Evolutionary conservation across 108 stramenopile genomes (phyloP), one percentile per base, ranked within the genome.

Genomic region (Fragilaria crotonensis): DNA sequence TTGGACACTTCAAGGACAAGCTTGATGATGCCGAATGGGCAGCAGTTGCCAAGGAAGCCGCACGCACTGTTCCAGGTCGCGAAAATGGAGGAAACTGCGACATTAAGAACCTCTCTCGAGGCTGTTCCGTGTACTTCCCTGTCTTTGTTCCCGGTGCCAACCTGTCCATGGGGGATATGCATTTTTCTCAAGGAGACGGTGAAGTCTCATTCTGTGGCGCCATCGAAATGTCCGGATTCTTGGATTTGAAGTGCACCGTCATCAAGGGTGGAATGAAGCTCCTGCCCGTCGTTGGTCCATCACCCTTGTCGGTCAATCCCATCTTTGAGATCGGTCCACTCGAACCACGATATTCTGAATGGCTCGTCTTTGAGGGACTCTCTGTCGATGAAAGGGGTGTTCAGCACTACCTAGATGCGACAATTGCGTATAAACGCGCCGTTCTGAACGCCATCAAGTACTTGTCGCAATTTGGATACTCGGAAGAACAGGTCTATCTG

Each of bases 161-260:
- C 46, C 65, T 85, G 25, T 67, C 64, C 52, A 85, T 85, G 78
- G 84, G 84, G 14, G 84, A 85, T 50, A 81, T 81, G 72, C 84
- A 85, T 66, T 71, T 81, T 50, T 57, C 59, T 0, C 84, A 85
- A 60, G 84, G 84, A 11, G 84, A 85, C 53, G 80, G 84, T 23
- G 84, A 85, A 51, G 78, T 85, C 2, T 64, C 70, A 2, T 80
- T 84, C 59, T 84, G 83, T 57, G 83, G 83, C 45, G 68, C 68
- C 20, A 76, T 76, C 46, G 66, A 72, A 57, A 76, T 76, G 75
- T 67, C 73, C 9, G 82, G 82, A 3, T 78, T 77, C 50, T 60
- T 80, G 33, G 83, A 78, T 50, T 54, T 84, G 4, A 75, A 76
- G 30, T 74, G 72, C 51, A 70, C 58, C 2, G 66, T 84, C 25